Conservation (phyloP, 2,329 filamentous ascomycete genomes). For the Penicillium sp. region DNA sequence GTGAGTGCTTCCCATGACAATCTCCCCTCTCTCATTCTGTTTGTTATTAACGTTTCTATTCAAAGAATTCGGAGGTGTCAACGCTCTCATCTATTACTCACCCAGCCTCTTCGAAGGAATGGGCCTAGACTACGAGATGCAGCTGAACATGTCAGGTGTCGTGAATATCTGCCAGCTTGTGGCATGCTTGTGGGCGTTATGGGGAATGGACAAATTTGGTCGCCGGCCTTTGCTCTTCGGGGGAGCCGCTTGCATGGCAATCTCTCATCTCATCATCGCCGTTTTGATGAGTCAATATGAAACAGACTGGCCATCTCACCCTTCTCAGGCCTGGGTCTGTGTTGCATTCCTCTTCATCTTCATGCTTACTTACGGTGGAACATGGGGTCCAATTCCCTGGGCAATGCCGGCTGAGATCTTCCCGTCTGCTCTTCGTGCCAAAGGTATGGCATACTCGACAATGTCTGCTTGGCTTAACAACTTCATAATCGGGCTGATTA, state of each 20-base stretch:
- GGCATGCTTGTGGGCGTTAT: conserved; percentile 28
- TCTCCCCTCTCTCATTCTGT: not conserved
- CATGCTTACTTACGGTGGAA: conserved; percentile 22
- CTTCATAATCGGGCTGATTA: conserved; percentile 57
- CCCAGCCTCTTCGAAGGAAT: conserved; percentile 43
- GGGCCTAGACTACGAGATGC: conserved; percentile 27
- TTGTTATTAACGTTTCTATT: conserved; percentile 44
- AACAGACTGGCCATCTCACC: conserved; percentile 21
- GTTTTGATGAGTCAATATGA: conserved; percentile 21
- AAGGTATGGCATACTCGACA: conserved; percentile 38
- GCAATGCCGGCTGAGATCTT: conserved; percentile 40
- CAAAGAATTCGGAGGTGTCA: conserved; percentile 46
- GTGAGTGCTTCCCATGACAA: conserved; percentile 30
- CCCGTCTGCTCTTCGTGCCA: conserved; percentile 33
- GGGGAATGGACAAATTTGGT: conserved; percentile 34
- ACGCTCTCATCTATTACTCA: conserved; percentile 52
- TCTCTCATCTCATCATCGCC: conserved; percentile 32
- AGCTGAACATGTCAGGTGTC: conserved; percentile 27
- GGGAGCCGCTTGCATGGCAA: conserved; percentile 27
- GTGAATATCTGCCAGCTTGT: conserved; percentile 36
- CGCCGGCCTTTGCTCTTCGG: conserved; percentile 26
- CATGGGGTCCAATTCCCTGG: conserved; percentile 40
- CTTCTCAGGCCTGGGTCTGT: conserved; percentile 19
- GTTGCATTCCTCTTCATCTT: conserved; percentile 18
- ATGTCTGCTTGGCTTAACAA: conserved; percentile 42